Conservation (phyloP, 139 green algal genomes). For the Coelastrella sp. region DNA sequence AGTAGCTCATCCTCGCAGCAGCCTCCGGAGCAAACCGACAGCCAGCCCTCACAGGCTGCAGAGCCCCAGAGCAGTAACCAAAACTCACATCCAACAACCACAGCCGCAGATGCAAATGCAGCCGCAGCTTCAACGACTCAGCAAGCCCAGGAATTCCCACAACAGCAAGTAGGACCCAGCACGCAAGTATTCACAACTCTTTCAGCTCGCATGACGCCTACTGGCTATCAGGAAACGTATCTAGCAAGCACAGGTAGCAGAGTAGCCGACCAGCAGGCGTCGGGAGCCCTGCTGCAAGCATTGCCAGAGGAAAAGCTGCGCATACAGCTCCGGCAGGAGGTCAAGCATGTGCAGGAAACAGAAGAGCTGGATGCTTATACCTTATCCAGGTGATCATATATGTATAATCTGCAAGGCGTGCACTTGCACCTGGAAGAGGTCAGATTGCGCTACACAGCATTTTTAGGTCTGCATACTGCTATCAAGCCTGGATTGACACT, state of each 20-base stretch:
- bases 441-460: too few relatives aligned
- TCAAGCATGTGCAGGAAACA: background rate
- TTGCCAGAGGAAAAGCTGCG: slow-evolving; percentile 8
- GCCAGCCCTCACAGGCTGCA: background rate
- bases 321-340: background rate
- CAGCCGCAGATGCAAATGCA: background rate
- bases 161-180: background rate
- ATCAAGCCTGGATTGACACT: too few relatives aligned
- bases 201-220: background rate
- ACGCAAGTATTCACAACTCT: background rate
- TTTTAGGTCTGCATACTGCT: too few relatives aligned
- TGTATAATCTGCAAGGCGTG: background rate
- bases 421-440: background rate
- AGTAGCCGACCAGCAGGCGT: background rate
- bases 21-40: background rate
- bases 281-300: too few relatives aligned
- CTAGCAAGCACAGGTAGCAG: background rate
- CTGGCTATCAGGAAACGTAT: background rate
- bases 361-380: slow-evolving; percentile 9
- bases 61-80: background rate
- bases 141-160: background rate
- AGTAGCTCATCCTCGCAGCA: background rate
- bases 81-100: background rate
- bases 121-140: background rate
- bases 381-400: background rate